phyloP scores from a whole-genome alignment of 495 filamentous ascomycete species.

The Letharia columbiana region DNA sequence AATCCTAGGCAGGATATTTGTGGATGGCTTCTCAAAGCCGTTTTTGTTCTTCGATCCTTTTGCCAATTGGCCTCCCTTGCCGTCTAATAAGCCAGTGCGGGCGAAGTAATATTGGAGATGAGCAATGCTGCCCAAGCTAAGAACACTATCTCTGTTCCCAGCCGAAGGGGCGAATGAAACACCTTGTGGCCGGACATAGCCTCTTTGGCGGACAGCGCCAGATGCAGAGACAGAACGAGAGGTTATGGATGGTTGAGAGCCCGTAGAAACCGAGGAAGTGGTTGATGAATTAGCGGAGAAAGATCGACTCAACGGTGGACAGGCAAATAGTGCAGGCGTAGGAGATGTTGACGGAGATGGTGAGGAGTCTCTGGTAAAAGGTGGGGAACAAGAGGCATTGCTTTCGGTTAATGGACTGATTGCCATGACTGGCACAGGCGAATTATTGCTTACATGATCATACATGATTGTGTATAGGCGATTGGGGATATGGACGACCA shows the following conservation, averaged over 20 bases:
- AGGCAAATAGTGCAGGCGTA: conserved; percentile 28
- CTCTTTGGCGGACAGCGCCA: conserved; percentile 55
- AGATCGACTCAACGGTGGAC: conserved; percentile 54
- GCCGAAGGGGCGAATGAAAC: conserved; percentile 89
- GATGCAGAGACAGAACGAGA: conserved; percentile 47
- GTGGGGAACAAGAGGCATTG: conserved; percentile 21
- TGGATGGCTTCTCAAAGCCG: conserved; percentile 5
- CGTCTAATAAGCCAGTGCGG: conserved; percentile 83
- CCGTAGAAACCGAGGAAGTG: conserved; percentile 41
- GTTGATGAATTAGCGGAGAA: conserved; percentile 75
- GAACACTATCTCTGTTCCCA: conserved; percentile 79
- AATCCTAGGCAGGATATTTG: conserved; percentile 13
- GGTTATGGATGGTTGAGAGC: conserved; percentile 41
- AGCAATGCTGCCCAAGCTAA: conserved; percentile 92
- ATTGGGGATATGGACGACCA: neutral
- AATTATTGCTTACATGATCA: neutral
- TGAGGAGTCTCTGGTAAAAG: conserved; percentile 36
- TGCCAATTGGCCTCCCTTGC: conserved; percentile 78
- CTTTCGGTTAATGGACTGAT: conserved; percentile 17
- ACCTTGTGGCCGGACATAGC: conserved; percentile 84
- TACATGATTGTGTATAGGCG: neutral
- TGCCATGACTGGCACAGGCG: conserved; percentile 1
- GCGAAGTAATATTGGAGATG: conserved; percentile 99
- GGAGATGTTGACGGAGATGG: conserved; percentile 30
- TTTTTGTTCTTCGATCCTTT: conserved; percentile 55